A percentile compares a stretch with the other conserved stretches of the same genome.
Conservation (phyloP, 148 eudicot genomes). For the Arbutus unedo region DNA sequence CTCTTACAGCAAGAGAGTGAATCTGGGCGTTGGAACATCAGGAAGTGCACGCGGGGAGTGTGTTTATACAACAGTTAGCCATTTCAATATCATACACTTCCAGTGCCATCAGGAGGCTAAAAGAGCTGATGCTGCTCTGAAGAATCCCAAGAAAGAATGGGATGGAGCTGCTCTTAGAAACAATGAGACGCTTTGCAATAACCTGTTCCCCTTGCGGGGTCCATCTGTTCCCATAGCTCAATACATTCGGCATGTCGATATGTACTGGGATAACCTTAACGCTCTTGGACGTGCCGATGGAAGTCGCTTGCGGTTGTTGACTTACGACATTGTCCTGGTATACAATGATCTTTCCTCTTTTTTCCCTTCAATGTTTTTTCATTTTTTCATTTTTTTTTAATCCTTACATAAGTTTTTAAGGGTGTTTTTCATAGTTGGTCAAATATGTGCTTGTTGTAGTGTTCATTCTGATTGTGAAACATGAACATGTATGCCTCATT, state of each 20-base stretch:
- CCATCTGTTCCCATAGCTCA: constrained; percentile 90
- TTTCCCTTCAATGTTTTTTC: background rate
- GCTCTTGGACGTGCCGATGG: constrained; percentile 98
- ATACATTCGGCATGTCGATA: constrained; percentile 79
- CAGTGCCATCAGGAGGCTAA: constrained; percentile 99
- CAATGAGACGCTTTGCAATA: constrained; percentile 94
- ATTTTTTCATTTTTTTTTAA: background rate
- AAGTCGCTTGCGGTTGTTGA: constrained; percentile 82
- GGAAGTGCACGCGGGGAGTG: constrained; percentile 87
- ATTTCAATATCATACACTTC: constrained; percentile 94
- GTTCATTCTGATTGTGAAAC: background rate
- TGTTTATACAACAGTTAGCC: constrained; percentile 97
- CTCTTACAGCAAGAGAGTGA: constrained; percentile 92
- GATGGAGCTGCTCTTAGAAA: constrained; percentile 96
- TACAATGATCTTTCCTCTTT: constrained; percentile 12
- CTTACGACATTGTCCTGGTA: constrained; percentile 98
- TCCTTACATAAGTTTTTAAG: background rate
- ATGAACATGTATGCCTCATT: background rate
- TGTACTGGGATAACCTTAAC: constrained; percentile 94
- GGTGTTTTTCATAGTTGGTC: background rate
- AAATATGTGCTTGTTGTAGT: background rate
- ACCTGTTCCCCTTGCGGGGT: constrained; percentile 83
- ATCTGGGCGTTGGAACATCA: constrained; percentile 78
- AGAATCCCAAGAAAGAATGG: constrained; percentile 94
- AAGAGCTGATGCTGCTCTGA: constrained; percentile 92